Conservation (phyloP, 2,329 filamentous ascomycete genomes). For the Alternaria solani region DNA sequence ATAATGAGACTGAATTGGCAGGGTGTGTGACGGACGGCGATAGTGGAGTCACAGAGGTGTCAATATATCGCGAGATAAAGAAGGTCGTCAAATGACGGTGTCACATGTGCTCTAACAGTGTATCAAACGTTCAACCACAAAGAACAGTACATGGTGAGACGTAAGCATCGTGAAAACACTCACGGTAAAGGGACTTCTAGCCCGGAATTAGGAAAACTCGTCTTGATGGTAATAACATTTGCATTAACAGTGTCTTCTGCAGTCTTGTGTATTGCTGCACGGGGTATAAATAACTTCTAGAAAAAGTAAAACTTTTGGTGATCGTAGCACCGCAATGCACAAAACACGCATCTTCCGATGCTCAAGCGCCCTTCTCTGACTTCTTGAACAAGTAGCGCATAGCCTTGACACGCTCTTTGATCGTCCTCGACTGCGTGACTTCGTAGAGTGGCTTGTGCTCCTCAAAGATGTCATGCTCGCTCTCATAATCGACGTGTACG, state of each 20-base stretch:
- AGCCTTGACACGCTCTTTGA: slow-evolving; percentile 44
- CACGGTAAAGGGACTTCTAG: neutral
- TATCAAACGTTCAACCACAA: neutral
- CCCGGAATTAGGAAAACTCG: neutral
- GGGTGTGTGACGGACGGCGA: no score
- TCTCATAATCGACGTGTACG: slow-evolving; percentile 60
- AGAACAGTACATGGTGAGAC: neutral
- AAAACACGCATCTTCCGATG: neutral
- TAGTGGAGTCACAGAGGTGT: no score
- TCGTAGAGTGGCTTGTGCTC: slow-evolving; percentile 53
- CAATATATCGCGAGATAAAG: neutral
- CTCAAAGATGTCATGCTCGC: slow-evolving; percentile 50
- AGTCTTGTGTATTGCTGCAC: neutral
- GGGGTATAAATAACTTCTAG: neutral
- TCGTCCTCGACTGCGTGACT: slow-evolving; percentile 41
- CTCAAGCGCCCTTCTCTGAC: neutral
- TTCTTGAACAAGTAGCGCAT: slow-evolving; percentile 36
- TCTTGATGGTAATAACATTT: neutral
- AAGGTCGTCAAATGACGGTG: neutral
- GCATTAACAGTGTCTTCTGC: neutral
- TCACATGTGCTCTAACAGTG: neutral
- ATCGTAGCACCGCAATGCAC: neutral
- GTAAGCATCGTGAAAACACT: neutral
- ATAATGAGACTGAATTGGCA: no score
- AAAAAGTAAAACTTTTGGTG: neutral